These are phyloP conservation scores for Kurtzmaniella natalensis DNA, from an alignment of 1,139 yeast genomes.

Conservation along the genomic window DNA sequence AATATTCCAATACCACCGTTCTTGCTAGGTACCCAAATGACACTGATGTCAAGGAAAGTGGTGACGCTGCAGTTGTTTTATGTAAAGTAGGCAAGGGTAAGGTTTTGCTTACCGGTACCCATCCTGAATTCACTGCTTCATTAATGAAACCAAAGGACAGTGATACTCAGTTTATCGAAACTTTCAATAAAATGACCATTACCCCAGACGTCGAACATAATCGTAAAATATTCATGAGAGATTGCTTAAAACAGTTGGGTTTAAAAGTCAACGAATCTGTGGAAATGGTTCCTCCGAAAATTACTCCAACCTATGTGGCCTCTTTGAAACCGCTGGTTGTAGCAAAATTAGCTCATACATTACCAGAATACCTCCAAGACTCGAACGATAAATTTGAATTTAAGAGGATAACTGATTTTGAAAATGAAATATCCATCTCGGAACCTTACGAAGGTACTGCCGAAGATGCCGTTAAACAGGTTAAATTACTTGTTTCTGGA, in stretches of 20 bases:
- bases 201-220: slow-evolving; percentile 38
- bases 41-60: slow-evolving; percentile 33
- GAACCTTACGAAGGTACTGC: slow-evolving; percentile 16
- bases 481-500: slow-evolving; percentile 37
- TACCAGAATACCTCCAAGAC: slow-evolving; percentile 46
- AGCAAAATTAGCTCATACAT: slow-evolving; percentile 24
- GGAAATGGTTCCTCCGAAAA: slow-evolving; percentile 51
- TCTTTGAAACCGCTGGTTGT: slow-evolving; percentile 30
- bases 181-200: slow-evolving; percentile 18
- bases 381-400: slow-evolving; percentile 51
- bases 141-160: slow-evolving; percentile 30
- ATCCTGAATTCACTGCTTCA: slow-evolving; percentile 77
- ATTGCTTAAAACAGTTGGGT: slow-evolving; percentile 56
- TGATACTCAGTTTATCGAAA: slow-evolving; percentile 11
- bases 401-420: slow-evolving; percentile 26
- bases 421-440: slow-evolving; percentile 14
- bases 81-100: slow-evolving; percentile 70
- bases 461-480: slow-evolving; percentile 38
- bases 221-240: slow-evolving; percentile 54
- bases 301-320: slow-evolving; percentile 59
- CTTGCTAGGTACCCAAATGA: slow-evolving; percentile 59
- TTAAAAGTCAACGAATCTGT: slow-evolving; percentile 56
- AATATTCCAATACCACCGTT: slow-evolving; percentile 56
- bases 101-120: slow-evolving; percentile 80
- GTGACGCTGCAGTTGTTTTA: slow-evolving; percentile 61